A percentile compares a stretch with the other conserved stretches of the same genome.
Conservation (phyloP, 768 basidiomycete species). For the Calocybe gangraenosa region DNA sequence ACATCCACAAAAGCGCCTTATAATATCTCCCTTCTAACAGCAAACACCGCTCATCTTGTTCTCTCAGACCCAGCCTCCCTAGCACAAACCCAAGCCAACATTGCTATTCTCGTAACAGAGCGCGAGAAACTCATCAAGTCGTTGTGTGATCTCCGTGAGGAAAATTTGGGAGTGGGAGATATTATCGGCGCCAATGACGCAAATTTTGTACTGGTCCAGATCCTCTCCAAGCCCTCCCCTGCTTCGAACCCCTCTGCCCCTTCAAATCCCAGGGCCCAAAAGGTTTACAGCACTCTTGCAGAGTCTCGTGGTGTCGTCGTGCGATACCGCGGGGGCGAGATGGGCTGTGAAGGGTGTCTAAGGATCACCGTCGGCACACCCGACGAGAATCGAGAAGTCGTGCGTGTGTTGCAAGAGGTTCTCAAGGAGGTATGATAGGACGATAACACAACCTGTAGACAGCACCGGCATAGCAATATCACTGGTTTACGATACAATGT, state of each 20-base stretch:
- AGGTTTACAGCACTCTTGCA: conserved; percentile 78
- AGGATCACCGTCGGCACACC: conserved; percentile 86
- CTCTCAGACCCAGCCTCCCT: conserved; percentile 60
- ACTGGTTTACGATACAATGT: too few relatives aligned
- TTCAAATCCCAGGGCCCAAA: conserved; percentile 57
- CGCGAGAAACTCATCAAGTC: conserved; percentile 50
- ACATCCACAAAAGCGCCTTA: conserved; percentile 97
- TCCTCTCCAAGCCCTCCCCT: conserved; percentile 49
- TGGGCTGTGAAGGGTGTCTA: conserved; percentile 83
- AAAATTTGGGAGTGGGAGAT: conserved; percentile 50
- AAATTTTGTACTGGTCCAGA: conserved; percentile 85
- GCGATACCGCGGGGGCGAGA: conserved; percentile 80
- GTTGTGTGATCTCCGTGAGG: conserved; percentile 39
- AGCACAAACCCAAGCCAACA: conserved; percentile 58
- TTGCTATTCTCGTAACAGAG: conserved; percentile 51
- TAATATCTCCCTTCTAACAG: conserved; percentile 90
- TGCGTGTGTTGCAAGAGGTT: too few relatives aligned
- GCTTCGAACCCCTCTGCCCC: conserved; percentile 31
- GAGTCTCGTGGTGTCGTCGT: conserved; percentile 88
- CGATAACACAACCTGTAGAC: too few relatives aligned
- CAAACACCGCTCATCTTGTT: conserved; percentile 75
- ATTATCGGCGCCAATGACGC: conserved; percentile 81
- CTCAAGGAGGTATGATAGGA: too few relatives aligned
- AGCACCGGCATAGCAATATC: too few relatives aligned
- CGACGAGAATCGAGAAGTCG: conserved; percentile 57